These are phyloP conservation scores for Vanderwaltozyma yarrowii DNA, from an alignment of 805 yeast genomes.

Conservation along the genomic window DNA sequence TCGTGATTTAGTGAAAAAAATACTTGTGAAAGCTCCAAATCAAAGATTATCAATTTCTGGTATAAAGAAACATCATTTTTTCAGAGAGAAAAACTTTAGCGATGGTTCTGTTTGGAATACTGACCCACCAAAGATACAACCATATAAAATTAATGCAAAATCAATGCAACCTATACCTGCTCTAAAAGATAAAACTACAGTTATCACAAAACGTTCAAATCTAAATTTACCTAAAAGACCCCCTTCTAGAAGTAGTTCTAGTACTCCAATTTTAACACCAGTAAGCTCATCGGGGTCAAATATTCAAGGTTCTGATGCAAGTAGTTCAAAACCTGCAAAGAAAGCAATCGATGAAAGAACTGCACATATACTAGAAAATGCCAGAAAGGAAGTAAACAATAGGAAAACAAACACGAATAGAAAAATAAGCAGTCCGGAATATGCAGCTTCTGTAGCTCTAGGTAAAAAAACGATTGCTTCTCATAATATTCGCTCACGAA, in stretches of 20 bases:
- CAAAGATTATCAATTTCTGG: constrained; percentile 48
- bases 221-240: constrained; percentile 14
- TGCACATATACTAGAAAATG: constrained; percentile 24
- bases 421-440: constrained; percentile 14
- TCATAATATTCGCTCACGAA: constrained; percentile 4
- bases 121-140: constrained; percentile 55
- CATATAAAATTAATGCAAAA: constrained; percentile 65
- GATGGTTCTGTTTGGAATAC: constrained; percentile 49
- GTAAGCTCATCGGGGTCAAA: no score
- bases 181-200: background rate
- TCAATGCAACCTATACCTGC: constrained; percentile 67
- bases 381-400: constrained; percentile 15
- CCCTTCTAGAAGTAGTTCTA: constrained; percentile 12
- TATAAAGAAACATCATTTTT: constrained; percentile 57
- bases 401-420: constrained; percentile 12
- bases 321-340: constrained; percentile 1
- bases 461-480: constrained; percentile 11
- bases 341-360: constrained; percentile 23
- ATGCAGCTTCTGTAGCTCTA: constrained; percentile 17
- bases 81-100: constrained; percentile 43
- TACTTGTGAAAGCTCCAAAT: constrained; percentile 53
- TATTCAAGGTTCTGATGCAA: no score
- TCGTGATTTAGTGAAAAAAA: constrained; percentile 63
- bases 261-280: constrained; percentile 3
- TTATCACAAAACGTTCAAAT: background rate